phyloP scores from a whole-genome alignment of 225 moss, liverwort and hornwort genomes.

The Marchantia polymorpha region DNA sequence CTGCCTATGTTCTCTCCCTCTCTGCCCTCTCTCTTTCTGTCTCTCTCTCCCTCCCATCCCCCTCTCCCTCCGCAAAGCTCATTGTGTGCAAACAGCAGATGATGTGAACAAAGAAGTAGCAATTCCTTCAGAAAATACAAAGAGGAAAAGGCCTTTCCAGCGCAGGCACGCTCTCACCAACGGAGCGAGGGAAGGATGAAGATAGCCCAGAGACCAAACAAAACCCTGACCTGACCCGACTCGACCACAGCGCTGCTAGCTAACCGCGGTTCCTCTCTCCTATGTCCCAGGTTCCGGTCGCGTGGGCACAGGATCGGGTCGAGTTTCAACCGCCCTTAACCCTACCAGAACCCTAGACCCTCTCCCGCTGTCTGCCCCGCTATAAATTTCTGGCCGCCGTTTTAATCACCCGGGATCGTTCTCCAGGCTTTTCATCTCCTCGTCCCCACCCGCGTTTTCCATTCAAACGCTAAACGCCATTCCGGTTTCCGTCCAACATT shows the following conservation, averaged over 20 bases:
- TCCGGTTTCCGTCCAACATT: not conserved
- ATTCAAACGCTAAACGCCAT: not conserved
- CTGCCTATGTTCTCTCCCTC: slow-evolving; percentile 1
- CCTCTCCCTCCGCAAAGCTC: not conserved
- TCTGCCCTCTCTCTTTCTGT: not conserved
- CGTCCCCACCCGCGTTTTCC: not conserved
- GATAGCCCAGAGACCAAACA: slow-evolving; percentile 16
- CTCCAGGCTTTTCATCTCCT: slow-evolving; percentile 11
- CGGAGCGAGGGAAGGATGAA: slow-evolving; percentile 2
- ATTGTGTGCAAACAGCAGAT: not conserved
- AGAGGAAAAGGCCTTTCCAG: not conserved
- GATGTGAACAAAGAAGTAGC: slow-evolving; percentile 8
- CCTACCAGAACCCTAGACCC: slow-evolving; percentile 23
- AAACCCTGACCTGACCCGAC: slow-evolving; percentile 33
- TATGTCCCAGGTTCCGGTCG: not conserved
- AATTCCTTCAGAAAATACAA: slow-evolving; percentile 25
- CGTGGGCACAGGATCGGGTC: too few relatives aligned
- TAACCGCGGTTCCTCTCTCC: slow-evolving; percentile 1
- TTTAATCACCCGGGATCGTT: slow-evolving; percentile 1
- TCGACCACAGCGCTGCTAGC: not conserved
- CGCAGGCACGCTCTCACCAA: not conserved
- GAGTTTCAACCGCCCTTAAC: slow-evolving; percentile 18
- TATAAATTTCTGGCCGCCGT: slow-evolving; percentile 3
- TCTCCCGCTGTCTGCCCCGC: not conserved
- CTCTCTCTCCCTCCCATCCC: not conserved